Percentiles rank a stretch among this genome's conserved stretches.
These are phyloP conservation scores for Platismatia glauca DNA, from an alignment of 495 filamentous ascomycete species.

Conservation along the genomic window DNA sequence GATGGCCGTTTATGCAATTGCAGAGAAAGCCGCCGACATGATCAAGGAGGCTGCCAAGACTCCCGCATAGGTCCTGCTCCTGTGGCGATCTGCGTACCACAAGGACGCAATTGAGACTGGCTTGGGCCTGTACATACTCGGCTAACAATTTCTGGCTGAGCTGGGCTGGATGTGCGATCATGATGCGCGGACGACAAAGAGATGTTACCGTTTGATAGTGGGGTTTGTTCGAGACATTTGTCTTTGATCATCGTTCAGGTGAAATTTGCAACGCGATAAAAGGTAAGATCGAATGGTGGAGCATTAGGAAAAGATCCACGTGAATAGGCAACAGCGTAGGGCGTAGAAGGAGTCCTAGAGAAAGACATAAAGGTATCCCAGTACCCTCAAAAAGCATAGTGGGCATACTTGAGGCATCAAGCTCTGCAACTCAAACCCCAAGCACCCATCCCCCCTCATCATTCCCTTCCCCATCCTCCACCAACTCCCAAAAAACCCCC, in stretches of 20 bases:
- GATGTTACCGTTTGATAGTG: not conserved
- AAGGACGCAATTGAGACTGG: not conserved
- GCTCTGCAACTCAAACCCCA: constrained; percentile 52
- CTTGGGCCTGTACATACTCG: not conserved
- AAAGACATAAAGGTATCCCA: not conserved
- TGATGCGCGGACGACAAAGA: not conserved
- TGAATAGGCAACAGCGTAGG: not conserved
- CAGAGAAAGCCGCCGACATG: constrained; percentile 42
- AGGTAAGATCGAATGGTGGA: not conserved
- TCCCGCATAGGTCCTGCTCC: not conserved
- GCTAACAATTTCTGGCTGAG: not conserved
- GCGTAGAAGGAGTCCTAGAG: not conserved
- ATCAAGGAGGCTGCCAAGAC: constrained; percentile 33
- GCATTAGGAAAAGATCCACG: not conserved
- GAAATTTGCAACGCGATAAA: not conserved
- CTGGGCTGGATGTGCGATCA: not conserved
- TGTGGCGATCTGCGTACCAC: not conserved
- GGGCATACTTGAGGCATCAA: not conserved
- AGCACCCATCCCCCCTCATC: constrained; percentile 91
- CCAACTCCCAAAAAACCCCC: constrained; percentile 81
- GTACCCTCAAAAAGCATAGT: not conserved
- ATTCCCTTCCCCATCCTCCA: constrained; percentile 78
- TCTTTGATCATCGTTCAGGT: not conserved
- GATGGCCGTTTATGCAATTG: constrained; percentile 43
- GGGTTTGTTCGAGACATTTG: not conserved